Base-by-base conservation (phyloP, 176 grass and related monocot genomes). In the Canna indica region DNA sequence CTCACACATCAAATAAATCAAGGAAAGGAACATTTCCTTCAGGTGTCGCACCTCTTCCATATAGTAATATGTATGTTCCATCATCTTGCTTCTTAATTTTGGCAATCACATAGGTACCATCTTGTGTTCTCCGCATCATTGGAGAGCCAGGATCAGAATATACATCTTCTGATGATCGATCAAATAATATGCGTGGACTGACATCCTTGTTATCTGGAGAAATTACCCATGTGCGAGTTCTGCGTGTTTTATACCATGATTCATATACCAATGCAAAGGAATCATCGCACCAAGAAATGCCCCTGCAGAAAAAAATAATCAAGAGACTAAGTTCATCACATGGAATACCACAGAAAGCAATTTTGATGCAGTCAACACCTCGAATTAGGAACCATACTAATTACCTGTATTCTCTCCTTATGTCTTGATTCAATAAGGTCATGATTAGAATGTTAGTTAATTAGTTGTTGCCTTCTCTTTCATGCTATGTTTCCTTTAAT, bases 91-190 rank as follows among this genome's bases (percentile, higher is more conserved):
- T 99, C 70, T 93, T 99, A 73, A 94, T 60, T 70, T 87, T 93
- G 45, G 90, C 95, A 74, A 99, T 94, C 71, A 99, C 87, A 87
- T 94, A 99, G 18, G 90, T 94, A 69, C 86, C 90, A 69, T 85
- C 79, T 17, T 73, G 69, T 76, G 90, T 99, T 88, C 95, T 93
- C 50, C 84, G 78, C 81, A 94, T 69, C 95, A 99, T 94, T 84
- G 95, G 90, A 33, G 90, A 99, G 18, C 95, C 95, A 70, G 95
- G 95, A 85, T 99, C 90, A 28, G 95, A 94, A 78, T 99, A 99
- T 41, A 83, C 95, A 80, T 99, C 95, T 87, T 99, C 95, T 54
- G 90, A 99, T 44, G 90, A 99, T 70, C 95, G 87, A 74, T 99
- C 90, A 69, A 99, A 99, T 71, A 99, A 83, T 80, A 99, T 80